phyloP scores from a whole-genome alignment of 441 rosid species.

The Cnidoscolus chayamansa region DNA sequence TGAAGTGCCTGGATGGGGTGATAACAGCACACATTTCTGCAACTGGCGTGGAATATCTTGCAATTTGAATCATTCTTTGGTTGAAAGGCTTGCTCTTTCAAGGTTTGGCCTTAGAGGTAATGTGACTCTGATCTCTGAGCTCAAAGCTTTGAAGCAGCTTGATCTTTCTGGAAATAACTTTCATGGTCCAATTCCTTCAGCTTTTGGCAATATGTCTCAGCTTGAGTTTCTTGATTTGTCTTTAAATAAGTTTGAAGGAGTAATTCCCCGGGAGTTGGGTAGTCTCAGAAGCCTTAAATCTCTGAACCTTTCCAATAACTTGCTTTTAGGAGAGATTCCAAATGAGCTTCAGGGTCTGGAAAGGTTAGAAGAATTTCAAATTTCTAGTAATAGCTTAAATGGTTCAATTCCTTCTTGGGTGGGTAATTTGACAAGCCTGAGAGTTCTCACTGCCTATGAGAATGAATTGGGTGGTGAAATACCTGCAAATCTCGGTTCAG shows the following conservation, averaged over 20 bases:
- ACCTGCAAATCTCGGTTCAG: constrained; percentile 63
- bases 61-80: constrained; percentile 54
- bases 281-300: constrained; percentile 57
- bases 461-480: constrained; percentile 64
- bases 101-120: constrained; percentile 80
- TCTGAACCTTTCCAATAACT: constrained; percentile 70
- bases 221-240: constrained; percentile 93
- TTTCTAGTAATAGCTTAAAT: constrained; percentile 68
- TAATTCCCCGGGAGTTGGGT: constrained; percentile 65
- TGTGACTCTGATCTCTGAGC: constrained; percentile 54
- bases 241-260: constrained; percentile 64
- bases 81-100: constrained; percentile 72
- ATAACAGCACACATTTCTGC: constrained; percentile 61
- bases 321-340: constrained; percentile 71
- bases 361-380: constrained; percentile 69
- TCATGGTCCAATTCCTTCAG: constrained; percentile 60
- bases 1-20: constrained; percentile 76
- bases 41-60: constrained; percentile 72
- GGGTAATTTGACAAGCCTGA: constrained; percentile 67
- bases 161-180: constrained; percentile 80
- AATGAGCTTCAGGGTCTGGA: constrained; percentile 52
- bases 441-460: constrained; percentile 87
- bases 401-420: constrained; percentile 86
- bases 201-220: constrained; percentile 64
- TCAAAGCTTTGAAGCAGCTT: constrained; percentile 68